Conservation (phyloP, 805 yeast species). For the Dipodascus albidus region DNA sequence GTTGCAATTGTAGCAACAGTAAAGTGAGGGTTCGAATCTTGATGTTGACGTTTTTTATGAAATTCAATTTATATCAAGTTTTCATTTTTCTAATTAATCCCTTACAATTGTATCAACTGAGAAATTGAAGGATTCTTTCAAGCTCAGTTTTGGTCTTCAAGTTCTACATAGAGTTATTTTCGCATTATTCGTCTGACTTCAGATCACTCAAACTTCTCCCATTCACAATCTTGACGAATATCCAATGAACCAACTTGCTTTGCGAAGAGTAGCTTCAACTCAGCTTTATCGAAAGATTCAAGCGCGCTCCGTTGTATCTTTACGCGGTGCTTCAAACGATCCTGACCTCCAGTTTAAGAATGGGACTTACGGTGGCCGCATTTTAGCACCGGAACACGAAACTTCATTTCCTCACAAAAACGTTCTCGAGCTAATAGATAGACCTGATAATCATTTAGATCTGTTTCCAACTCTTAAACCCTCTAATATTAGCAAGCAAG, state of each 20-base stretch:
- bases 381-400: background rate
- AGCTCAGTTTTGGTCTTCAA: no score
- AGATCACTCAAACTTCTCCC: no score
- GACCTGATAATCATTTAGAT: background rate
- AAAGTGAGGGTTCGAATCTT: no score
- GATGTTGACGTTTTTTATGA: no score
- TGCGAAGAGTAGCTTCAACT: background rate
- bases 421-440: background rate
- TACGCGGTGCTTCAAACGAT: constrained; percentile 1
- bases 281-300: background rate
- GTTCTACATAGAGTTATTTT: no score
- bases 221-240: background rate
- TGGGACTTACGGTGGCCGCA: constrained; percentile 1
- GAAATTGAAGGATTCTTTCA: no score
- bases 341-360: background rate
- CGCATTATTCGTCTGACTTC: no score
- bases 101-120: no score
- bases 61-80: no score
- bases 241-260: background rate
- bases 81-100: no score
- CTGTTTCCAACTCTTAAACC: background rate
- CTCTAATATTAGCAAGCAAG: background rate
- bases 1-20: no score
- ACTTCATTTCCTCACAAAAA: background rate
- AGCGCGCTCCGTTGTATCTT: background rate